Percentiles rank a stretch among this genome's conserved stretches.
Conservation (phyloP, 2,329 filamentous ascomycete species). For the Microdochium trichocladiopsis region DNA sequence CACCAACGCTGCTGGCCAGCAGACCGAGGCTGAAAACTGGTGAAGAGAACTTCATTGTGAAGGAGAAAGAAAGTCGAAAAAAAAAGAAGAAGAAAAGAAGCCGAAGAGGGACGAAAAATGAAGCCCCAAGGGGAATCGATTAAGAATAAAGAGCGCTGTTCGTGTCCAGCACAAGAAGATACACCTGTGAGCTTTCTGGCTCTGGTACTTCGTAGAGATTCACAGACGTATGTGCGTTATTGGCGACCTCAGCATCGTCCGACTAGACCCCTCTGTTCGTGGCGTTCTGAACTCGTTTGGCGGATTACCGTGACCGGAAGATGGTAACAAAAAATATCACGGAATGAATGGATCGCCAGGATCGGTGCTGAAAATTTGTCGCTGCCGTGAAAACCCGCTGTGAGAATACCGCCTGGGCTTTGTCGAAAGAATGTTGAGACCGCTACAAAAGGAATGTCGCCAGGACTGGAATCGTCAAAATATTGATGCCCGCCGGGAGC, state of each 20-base stretch:
- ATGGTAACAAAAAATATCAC: no score
- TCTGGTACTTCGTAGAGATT: background rate
- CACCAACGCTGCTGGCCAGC: conserved; percentile 16
- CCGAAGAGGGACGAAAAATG: background rate
- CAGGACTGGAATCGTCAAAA: conserved; percentile 8
- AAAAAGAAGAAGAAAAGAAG: background rate
- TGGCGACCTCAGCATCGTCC: background rate
- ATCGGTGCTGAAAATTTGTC: background rate
- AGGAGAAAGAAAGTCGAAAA: background rate
- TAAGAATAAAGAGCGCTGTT: background rate
- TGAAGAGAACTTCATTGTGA: background rate
- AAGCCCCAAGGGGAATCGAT: background rate
- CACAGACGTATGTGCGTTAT: background rate
- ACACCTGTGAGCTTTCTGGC: background rate
- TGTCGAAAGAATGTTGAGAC: background rate
- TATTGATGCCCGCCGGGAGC: conserved; percentile 14
- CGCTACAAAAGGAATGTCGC: conserved; percentile 9
- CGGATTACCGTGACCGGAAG: no score
- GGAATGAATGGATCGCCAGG: background rate
- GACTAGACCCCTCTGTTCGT: no score
- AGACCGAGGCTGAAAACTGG: conserved; percentile 12
- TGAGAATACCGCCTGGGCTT: background rate
- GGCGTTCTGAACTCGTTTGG: no score
- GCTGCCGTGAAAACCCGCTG: background rate
- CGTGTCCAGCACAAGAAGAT: background rate